Conservation (phyloP, 768 basidiomycete genomes). For the Phaeotremella fagi region DNA sequence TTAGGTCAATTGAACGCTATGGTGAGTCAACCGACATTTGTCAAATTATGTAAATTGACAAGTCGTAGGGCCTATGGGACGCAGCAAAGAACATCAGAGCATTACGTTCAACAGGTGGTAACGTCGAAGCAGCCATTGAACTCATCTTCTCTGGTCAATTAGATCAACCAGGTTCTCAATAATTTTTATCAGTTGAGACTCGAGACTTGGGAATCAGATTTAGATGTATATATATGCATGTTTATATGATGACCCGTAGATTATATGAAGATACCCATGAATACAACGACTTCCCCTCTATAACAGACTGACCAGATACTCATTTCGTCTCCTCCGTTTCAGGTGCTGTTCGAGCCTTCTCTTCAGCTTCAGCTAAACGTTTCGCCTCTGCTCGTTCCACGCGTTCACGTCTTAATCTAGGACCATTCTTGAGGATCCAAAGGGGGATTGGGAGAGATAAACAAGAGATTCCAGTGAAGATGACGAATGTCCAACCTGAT, state of each 20-base stretch:
- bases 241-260: too few relatives aligned
- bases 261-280: too few relatives aligned
- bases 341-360: not conserved
- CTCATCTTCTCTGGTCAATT: constrained; percentile 72
- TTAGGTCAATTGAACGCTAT: constrained; percentile 77
- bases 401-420: not conserved
- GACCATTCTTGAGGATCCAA: constrained; percentile 1
- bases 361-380: not conserved
- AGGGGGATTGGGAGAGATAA: not conserved
- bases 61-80: constrained; percentile 59
- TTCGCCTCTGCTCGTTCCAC: not conserved
- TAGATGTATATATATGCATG: not conserved
- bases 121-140: constrained; percentile 86
- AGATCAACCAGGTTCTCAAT: constrained; percentile 4
- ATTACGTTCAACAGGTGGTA: constrained; percentile 83
- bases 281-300: not conserved
- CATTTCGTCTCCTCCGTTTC: not conserved
- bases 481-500: not conserved
- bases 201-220: too few relatives aligned
- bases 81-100: constrained; percentile 86
- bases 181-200: too few relatives aligned
- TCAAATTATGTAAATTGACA: not conserved
- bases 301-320: not conserved
- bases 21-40: constrained; percentile 53
- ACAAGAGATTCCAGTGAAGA: not conserved